A percentile compares a stretch with the other conserved stretches of the same genome.
Evolutionary conservation across 805 yeast genomes (phyloP).

Genomic region (Candida sithepensis): DNA sequence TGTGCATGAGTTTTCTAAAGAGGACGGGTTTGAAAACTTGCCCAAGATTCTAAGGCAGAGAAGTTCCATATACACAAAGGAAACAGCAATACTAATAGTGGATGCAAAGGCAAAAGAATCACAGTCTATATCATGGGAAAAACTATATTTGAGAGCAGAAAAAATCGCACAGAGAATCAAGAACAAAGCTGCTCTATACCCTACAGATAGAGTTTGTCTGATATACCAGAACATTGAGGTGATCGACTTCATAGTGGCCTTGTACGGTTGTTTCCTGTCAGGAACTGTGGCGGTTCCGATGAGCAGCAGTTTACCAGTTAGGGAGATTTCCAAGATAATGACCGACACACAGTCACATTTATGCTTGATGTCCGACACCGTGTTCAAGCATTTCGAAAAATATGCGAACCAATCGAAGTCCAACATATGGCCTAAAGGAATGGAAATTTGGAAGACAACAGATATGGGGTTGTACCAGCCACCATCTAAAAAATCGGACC

Average conservation of each 20-base stretch:
- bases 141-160: slow-evolving; percentile 75
- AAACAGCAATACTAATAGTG: slow-evolving; percentile 66
- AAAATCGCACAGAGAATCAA: slow-evolving; percentile 82
- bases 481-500: slow-evolving; percentile 52
- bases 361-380: slow-evolving; percentile 77
- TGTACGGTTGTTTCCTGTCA: slow-evolving; percentile 89
- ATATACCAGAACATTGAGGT: slow-evolving; percentile 82
- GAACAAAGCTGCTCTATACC: slow-evolving; percentile 66
- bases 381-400: slow-evolving; percentile 70
- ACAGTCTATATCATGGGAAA: slow-evolving; percentile 82
- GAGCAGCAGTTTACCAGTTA: slow-evolving; percentile 64
- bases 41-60: slow-evolving; percentile 72
- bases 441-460: slow-evolving; percentile 76
- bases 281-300: slow-evolving; percentile 95
- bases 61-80: slow-evolving; percentile 60
- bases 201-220: slow-evolving; percentile 80
- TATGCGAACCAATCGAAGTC: slow-evolving; percentile 34
- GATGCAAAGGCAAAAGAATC: slow-evolving; percentile 82
- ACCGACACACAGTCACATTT: slow-evolving; percentile 71
- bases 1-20: slow-evolving; percentile 31
- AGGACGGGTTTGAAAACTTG: slow-evolving; percentile 54
- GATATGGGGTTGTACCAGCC: slow-evolving; percentile 74
- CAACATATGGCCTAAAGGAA: slow-evolving; percentile 63
- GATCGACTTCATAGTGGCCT: slow-evolving; percentile 78
- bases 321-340: slow-evolving; percentile 70